These are phyloP conservation scores for Harringtonia aguacate DNA, from an alignment of 2,329 filamentous ascomycete species.

Conservation along the genomic window DNA sequence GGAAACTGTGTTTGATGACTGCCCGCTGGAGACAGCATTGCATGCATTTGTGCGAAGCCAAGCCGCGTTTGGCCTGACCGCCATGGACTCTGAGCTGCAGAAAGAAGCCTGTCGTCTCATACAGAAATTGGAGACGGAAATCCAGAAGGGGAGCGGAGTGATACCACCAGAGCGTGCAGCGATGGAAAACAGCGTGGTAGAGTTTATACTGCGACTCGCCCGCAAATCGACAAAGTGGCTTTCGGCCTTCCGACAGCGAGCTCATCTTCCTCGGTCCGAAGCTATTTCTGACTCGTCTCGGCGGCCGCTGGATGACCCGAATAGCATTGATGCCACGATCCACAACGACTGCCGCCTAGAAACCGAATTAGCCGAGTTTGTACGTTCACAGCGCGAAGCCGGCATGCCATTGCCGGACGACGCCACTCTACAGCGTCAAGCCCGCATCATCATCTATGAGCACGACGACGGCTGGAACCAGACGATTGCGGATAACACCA, in stretches of 20 bases:
- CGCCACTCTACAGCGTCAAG: slow-evolving; percentile 43
- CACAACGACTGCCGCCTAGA: slow-evolving; percentile 48
- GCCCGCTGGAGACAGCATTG: slow-evolving; percentile 43
- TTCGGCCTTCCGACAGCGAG: slow-evolving; percentile 41
- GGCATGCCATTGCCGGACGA: slow-evolving; percentile 38
- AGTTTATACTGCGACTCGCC: slow-evolving; percentile 45
- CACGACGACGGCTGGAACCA: slow-evolving; percentile 55
- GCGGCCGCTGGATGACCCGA: slow-evolving; percentile 38
- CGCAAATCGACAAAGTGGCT: slow-evolving; percentile 43
- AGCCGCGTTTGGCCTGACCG: slow-evolving; percentile 43
- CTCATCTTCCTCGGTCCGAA: slow-evolving; percentile 45
- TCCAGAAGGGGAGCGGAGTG: background rate
- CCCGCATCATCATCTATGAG: slow-evolving; percentile 51
- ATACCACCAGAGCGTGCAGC: slow-evolving; percentile 25
- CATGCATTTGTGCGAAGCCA: slow-evolving; percentile 41
- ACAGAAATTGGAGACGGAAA: slow-evolving; percentile 38
- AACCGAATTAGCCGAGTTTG: slow-evolving; percentile 41
- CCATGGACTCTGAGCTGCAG: slow-evolving; percentile 50
- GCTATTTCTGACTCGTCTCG: slow-evolving; percentile 38
- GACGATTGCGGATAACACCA: slow-evolving; percentile 45
- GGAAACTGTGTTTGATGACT: slow-evolving; percentile 44
- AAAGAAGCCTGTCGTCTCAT: slow-evolving; percentile 48
- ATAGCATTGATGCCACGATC: slow-evolving; percentile 47
- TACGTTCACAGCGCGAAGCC: slow-evolving; percentile 30
- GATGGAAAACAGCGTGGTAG: slow-evolving; percentile 38